Evolutionary conservation across 768 basidiomycete species (phyloP).

Genomic region (Cyathus striatus): DNA sequence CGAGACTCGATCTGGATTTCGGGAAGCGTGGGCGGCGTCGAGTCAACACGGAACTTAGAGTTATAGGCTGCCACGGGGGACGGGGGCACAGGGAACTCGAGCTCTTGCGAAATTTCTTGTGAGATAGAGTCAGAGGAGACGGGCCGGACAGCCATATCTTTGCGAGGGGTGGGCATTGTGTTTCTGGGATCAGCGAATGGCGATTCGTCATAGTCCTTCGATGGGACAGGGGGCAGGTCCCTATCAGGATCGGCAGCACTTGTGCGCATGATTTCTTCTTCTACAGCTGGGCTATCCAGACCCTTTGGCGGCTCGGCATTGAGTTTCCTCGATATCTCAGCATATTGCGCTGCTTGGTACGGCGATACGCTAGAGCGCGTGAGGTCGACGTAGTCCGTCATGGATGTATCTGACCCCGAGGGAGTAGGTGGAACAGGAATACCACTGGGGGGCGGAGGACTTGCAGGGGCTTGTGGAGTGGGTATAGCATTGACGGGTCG

Average conservation of each 20-base stretch:
- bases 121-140: slow-evolving; percentile 3
- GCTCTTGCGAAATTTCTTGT: slow-evolving; percentile 20
- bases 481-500: slow-evolving; percentile 1
- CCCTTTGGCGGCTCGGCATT: slow-evolving; percentile 34
- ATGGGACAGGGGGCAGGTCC: slow-evolving; percentile 19
- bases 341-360: slow-evolving; percentile 72
- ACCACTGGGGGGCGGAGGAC: too few relatives aligned
- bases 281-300: slow-evolving; percentile 23
- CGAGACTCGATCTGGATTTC: slow-evolving; percentile 44
- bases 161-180: slow-evolving; percentile 1
- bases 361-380: slow-evolving; percentile 67
- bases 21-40: slow-evolving; percentile 47
- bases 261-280: slow-evolving; percentile 8
- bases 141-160: not conserved
- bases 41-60: slow-evolving; percentile 38
- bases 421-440: slow-evolving; percentile 3
- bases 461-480: not conserved
- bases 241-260: slow-evolving; percentile 12
- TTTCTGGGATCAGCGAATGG: slow-evolving; percentile 28
- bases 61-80: slow-evolving; percentile 24
- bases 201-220: slow-evolving; percentile 8
- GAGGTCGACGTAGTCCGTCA: slow-evolving; percentile 57
- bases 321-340: slow-evolving; percentile 58
- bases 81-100: slow-evolving; percentile 34
- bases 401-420: too few relatives aligned